These are phyloP conservation scores for Mycena kentingensis DNA, from an alignment of 768 basidiomycete species.

Conservation along the genomic window DNA sequence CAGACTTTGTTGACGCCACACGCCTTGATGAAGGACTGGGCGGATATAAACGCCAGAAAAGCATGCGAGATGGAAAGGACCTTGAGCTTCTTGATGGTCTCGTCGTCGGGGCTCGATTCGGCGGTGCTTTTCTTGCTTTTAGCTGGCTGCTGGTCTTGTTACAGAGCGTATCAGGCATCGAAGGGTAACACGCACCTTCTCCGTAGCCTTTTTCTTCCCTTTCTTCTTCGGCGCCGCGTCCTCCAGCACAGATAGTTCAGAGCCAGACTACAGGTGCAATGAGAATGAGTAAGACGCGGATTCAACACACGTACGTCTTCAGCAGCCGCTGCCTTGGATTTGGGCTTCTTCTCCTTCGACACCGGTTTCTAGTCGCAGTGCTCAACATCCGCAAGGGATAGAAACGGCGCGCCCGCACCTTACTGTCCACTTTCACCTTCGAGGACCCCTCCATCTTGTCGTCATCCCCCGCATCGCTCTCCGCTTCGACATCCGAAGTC, in stretches of 20 bases:
- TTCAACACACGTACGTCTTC: background rate
- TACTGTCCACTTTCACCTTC: background rate
- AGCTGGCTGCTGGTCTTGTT: too few species aligned
- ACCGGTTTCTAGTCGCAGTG: background rate
- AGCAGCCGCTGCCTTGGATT: slow-evolving; percentile 4
- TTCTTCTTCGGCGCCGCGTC: slow-evolving; percentile 58
- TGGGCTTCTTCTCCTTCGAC: background rate
- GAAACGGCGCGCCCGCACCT: background rate
- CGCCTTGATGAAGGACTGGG: slow-evolving; percentile 66
- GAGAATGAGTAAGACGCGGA: background rate
- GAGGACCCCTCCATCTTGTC: slow-evolving; percentile 1
- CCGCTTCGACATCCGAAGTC: slow-evolving; percentile 42
- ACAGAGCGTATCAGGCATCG: background rate
- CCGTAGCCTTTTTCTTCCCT: slow-evolving; percentile 36
- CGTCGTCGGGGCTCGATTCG: slow-evolving; percentile 61
- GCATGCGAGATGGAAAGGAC: slow-evolving; percentile 34
- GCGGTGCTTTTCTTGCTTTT: slow-evolving; percentile 37
- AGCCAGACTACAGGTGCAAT: slow-evolving; percentile 46
- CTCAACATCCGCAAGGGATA: background rate
- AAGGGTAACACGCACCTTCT: slow-evolving; percentile 30
- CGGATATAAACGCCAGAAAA: background rate
- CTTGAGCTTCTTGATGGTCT: slow-evolving; percentile 74
- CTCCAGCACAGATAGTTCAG: slow-evolving; percentile 60
- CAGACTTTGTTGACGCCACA: slow-evolving; percentile 80
- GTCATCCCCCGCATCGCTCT: slow-evolving; percentile 2